These are phyloP conservation scores for Fraxinus angustifolia DNA, from an alignment of 305 asterid genomes.

Conservation along the genomic window DNA sequence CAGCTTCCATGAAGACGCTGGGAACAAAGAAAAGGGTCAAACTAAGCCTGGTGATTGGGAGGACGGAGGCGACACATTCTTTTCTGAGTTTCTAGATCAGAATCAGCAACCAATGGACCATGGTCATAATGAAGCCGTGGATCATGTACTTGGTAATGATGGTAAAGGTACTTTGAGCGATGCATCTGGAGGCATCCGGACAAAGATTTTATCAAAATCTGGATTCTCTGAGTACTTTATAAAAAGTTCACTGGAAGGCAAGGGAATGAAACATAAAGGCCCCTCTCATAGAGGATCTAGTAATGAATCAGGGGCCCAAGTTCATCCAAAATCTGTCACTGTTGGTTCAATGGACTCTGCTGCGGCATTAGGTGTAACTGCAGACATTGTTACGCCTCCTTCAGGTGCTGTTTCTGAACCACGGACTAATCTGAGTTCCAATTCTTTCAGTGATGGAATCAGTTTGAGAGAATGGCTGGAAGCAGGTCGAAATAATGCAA, in stretches of 20 bases:
- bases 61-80: slow-evolving; percentile 42
- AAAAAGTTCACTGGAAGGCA: slow-evolving; percentile 51
- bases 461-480: slow-evolving; percentile 81
- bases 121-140: slow-evolving; percentile 30
- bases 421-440: slow-evolving; percentile 21
- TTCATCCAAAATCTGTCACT: slow-evolving; percentile 26
- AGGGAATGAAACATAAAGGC: slow-evolving; percentile 47
- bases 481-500: slow-evolving; percentile 45
- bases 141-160: slow-evolving; percentile 35
- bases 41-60: slow-evolving; percentile 49
- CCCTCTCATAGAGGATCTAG: slow-evolving; percentile 33
- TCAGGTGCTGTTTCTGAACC: slow-evolving; percentile 24
- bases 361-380: slow-evolving; percentile 30
- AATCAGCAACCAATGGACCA: slow-evolving; percentile 32
- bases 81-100: slow-evolving; percentile 47
- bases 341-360: slow-evolving; percentile 29
- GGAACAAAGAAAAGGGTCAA: slow-evolving; percentile 50
- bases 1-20: slow-evolving; percentile 34
- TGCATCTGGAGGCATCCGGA: slow-evolving; percentile 61
- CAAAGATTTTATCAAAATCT: slow-evolving; percentile 55
- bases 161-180: slow-evolving; percentile 38
- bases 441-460: slow-evolving; percentile 41
- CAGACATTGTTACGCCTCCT: slow-evolving; percentile 31
- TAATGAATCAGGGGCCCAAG: slow-evolving; percentile 22
- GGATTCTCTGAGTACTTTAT: slow-evolving; percentile 55